Conservation (phyloP, 2,329 filamentous ascomycete genomes). For the Pyricularia pennisetigena region DNA sequence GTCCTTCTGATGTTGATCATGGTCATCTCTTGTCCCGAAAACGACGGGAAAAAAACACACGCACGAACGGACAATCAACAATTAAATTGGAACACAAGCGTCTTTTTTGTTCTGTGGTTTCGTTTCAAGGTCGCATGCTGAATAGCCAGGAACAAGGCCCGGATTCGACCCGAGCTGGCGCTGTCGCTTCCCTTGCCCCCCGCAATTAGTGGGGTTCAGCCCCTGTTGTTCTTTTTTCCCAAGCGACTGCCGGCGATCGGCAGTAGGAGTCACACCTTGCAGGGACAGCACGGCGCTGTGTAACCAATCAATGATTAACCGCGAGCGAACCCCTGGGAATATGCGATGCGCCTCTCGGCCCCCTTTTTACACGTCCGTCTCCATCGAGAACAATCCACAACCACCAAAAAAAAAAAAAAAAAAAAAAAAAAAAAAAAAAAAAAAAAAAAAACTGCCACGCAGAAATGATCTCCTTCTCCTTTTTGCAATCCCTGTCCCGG, state of each 20-base stretch:
- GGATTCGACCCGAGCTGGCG: neutral
- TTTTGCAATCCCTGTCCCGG: neutral
- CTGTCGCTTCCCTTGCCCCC: neutral
- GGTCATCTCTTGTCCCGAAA: neutral
- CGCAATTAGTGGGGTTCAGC: neutral
- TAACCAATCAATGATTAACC: neutral
- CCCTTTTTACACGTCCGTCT: neutral
- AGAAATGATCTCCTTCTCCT: neutral
- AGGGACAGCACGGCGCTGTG: neutral
- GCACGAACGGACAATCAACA: neutral
- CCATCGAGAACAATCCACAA: neutral
- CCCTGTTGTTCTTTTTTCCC: neutral
- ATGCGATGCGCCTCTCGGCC: neutral
- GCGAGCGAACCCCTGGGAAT: neutral
- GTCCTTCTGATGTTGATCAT: no score
- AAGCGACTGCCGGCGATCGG: neutral
- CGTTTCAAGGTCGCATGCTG: neutral
- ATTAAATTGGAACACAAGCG: neutral
- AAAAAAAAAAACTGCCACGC: neutral
- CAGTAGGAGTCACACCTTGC: neutral
- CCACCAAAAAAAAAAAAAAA: no score
- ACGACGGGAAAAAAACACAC: no score
- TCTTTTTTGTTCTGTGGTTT: neutral
- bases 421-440: no score
- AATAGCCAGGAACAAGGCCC: neutral